Conservation (phyloP, 805 yeast genomes). For the Blastobotrys muscicola region DNA sequence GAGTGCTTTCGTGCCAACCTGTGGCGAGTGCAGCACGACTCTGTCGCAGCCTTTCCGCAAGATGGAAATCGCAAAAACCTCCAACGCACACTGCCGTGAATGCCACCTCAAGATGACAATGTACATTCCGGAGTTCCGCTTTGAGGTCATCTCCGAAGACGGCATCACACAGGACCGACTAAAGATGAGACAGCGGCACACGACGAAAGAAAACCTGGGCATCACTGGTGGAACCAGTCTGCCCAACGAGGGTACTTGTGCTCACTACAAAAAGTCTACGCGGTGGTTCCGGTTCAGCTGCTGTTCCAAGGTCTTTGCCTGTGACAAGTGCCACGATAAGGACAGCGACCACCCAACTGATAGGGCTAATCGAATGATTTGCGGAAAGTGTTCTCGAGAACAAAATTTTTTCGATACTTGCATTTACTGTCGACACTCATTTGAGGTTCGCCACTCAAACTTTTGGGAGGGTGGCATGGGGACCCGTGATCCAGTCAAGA, state of each 20-base stretch:
- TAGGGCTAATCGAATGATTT: constrained; percentile 32
- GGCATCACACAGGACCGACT: constrained; percentile 11
- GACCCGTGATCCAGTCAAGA: constrained; percentile 30
- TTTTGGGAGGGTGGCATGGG: constrained; percentile 40
- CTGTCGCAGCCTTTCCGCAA: constrained; percentile 22
- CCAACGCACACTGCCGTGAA: constrained; percentile 25
- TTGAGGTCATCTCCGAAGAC: constrained; percentile 26
- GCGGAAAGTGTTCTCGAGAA: constrained; percentile 35
- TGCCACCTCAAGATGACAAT: constrained; percentile 31
- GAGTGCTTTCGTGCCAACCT: constrained; percentile 28
- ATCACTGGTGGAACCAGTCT: constrained; percentile 31
- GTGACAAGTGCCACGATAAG: constrained; percentile 34
- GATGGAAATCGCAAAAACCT: constrained; percentile 27
- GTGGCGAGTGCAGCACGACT: constrained; percentile 27
- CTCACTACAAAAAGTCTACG: constrained; percentile 32
- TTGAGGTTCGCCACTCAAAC: constrained; percentile 25
- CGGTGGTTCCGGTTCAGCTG: constrained; percentile 37
- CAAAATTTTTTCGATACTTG: constrained; percentile 30
- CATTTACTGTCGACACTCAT: constrained; percentile 29
- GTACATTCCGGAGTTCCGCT: constrained; percentile 25
- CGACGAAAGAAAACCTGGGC: constrained; percentile 20
- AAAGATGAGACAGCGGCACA: constrained; percentile 11
- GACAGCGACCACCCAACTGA: constrained; percentile 29
- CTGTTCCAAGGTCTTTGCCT: constrained; percentile 33
- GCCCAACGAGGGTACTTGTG: constrained; percentile 31